Base-by-base conservation (phyloP, 2,329 filamentous ascomycete species). In the Fusarium torulosum region DNA sequence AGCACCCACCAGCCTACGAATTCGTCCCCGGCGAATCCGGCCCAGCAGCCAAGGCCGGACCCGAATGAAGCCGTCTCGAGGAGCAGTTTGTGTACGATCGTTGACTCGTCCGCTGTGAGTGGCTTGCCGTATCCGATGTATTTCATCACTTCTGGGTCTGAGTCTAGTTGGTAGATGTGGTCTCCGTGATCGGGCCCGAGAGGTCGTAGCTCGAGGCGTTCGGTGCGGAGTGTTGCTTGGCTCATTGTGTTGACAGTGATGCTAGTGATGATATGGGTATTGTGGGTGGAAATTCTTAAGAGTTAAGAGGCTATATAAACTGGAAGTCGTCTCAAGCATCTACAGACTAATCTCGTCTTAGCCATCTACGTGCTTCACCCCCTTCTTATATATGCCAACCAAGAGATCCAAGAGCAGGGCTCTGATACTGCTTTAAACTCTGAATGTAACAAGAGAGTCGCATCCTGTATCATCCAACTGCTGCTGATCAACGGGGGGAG, bases 1-100 rank as follows among this genome's bases (percentile, higher is more conserved):
- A 76, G 42, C 23, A 75, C 63, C 73, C 74, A 76, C 73, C 73
- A 75, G 19, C 75, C 75, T 42, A 76, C 69, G 53, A 76, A 76
- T 14, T 75, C 61, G n/a, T 67, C 73, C 3, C 53, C 69, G 4
- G 59, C 40, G 25, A 71, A 71, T 14, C 47, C 69, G 6, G 54
- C 69, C 69, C 69, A 71, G 52, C 63, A 68, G 31, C 69, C 66
- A 20, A 72, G 69, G 6, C 69, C 69, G 13, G 66, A 55, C 7
- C 63, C 66, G 9, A 64, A 49, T 4, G 63, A 49, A 17, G 69
- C 66, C 33, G 69, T 71, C 52, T 71, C 66, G n/a, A 71, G 59
- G 8, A 71, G 63, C 20, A 67, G 43, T 14, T 68, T 71, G 66
- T 70, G 69, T 10, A 71, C 69, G n/a, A 71, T 70, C 2, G 47